phyloP scores from a whole-genome alignment of 805 yeast genomes.

The Cyberlindnera misumaiensis region DNA sequence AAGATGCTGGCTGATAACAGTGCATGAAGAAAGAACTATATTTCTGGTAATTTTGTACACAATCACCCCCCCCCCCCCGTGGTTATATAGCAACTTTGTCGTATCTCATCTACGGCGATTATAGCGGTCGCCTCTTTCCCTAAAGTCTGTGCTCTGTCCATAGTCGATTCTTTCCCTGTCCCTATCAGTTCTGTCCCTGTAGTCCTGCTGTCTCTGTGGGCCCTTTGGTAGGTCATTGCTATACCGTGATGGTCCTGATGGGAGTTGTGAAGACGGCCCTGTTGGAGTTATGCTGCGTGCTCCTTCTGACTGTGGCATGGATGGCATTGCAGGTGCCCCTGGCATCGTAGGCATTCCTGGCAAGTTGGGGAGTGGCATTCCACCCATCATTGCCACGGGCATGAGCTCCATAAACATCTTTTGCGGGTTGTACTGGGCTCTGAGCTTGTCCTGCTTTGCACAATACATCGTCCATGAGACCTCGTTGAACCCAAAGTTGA shows the following conservation, averaged over 20 bases:
- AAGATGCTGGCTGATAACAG: conserved; percentile 29
- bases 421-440: conserved; percentile 78
- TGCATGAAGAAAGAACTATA: background rate
- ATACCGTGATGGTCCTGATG: background rate
- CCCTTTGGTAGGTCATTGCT: conserved; percentile 9
- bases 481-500: conserved; percentile 95
- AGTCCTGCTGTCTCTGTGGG: conserved; percentile 13
- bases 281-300: conserved; percentile 1
- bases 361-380: conserved; percentile 24
- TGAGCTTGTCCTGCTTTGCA: conserved; percentile 72
- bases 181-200: conserved; percentile 15
- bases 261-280: conserved; percentile 3
- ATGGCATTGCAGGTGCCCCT: conserved; percentile 24
- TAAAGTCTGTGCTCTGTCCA: conserved; percentile 7
- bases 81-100: background rate
- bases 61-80: no score
- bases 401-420: conserved; percentile 63
- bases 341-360: conserved; percentile 23
- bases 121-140: conserved; percentile 20
- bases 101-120: background rate
- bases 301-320: conserved; percentile 4
- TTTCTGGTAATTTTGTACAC: background rate
- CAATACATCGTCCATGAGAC: conserved; percentile 93
- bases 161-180: conserved; percentile 7
- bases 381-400: conserved; percentile 31